Conservation (phyloP, 148 eudicot genomes). For the Fagopyrum tataricum region DNA sequence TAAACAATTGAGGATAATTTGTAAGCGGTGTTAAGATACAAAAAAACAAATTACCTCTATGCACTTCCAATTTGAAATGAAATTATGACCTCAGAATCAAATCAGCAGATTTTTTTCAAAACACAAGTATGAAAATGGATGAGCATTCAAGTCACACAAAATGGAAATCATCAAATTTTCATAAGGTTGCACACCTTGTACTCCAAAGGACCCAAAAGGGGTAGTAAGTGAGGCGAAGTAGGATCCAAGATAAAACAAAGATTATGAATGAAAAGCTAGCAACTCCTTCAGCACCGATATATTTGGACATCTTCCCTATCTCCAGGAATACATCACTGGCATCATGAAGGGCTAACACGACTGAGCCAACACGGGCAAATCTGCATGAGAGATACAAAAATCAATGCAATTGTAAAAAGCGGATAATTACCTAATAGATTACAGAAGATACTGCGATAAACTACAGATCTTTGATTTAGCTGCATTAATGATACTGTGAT, state of each 20-base stretch:
- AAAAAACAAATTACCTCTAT: not conserved
- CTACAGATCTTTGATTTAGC: not conserved
- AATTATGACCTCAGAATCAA: not conserved
- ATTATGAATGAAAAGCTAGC: slow-evolving; percentile 79
- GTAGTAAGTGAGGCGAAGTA: slow-evolving; percentile 85
- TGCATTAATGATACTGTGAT: not conserved
- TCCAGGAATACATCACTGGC: slow-evolving; percentile 94
- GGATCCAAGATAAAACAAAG: slow-evolving; percentile 83
- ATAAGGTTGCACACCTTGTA: slow-evolving; percentile 7
- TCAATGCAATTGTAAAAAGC: not conserved
- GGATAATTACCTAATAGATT: not conserved
- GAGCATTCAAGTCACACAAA: not conserved
- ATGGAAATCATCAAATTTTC: not conserved
- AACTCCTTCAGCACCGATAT: slow-evolving; percentile 68
- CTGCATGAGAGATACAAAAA: slow-evolving; percentile 35
- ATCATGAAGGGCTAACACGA: slow-evolving; percentile 92
- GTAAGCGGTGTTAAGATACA: not conserved
- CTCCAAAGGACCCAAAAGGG: slow-evolving; percentile 92
- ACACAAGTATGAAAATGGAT: slow-evolving; percentile 28
- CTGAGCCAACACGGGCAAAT: slow-evolving; percentile 85
- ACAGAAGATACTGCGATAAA: not conserved
- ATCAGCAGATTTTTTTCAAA: slow-evolving; percentile 21
- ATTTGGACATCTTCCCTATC: slow-evolving; percentile 96
- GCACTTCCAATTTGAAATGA: not conserved
- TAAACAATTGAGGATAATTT: not conserved